These are phyloP conservation scores for Asterophora parasitica DNA, from an alignment of 768 basidiomycete species.

Conservation along the genomic window DNA sequence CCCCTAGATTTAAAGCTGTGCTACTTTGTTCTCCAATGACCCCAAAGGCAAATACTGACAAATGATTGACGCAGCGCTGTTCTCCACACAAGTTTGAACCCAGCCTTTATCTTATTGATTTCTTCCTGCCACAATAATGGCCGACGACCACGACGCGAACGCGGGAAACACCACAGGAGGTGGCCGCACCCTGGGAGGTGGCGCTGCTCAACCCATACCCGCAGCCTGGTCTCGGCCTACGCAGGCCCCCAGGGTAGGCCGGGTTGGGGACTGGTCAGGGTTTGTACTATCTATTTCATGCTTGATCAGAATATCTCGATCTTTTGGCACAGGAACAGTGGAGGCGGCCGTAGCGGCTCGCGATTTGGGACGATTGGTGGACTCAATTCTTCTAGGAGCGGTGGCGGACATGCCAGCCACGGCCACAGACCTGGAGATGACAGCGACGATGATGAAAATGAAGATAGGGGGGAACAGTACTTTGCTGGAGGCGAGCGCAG, in stretches of 20 bases:
- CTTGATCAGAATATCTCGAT: background rate
- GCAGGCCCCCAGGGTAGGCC: conserved; percentile 39
- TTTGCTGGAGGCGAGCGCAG: conserved; percentile 96
- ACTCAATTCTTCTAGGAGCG: conserved; percentile 12
- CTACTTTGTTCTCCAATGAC: too few relatives aligned
- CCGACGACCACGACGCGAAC: conserved; percentile 27
- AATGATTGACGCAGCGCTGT: too few relatives aligned
- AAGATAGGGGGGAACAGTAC: conserved; percentile 59
- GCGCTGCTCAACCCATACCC: conserved; percentile 43
- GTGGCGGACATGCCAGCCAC: conserved; percentile 2
- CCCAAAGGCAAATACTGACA: too few relatives aligned
- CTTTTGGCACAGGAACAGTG: conserved; percentile 3
- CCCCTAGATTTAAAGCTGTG: too few relatives aligned
- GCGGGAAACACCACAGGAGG: conserved; percentile 18
- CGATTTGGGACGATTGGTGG: conserved; percentile 27
- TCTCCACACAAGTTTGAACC: too few relatives aligned
- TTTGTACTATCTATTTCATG: conserved; percentile 14
- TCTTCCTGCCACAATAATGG: conserved; percentile 26
- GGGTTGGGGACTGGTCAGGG: conserved; percentile 49
- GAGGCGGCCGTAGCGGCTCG: conserved; percentile 14
- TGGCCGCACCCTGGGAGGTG: conserved; percentile 48
- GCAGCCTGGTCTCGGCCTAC: conserved; percentile 38
- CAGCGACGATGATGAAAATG: conserved; percentile 49
- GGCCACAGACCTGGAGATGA: conserved; percentile 17
- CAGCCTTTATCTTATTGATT: background rate